A percentile compares a stretch with the other conserved stretches of the same genome.
Evolutionary conservation across 2,329 filamentous ascomycete species (phyloP).

Genomic region (Pleomassaria siparia): DNA sequence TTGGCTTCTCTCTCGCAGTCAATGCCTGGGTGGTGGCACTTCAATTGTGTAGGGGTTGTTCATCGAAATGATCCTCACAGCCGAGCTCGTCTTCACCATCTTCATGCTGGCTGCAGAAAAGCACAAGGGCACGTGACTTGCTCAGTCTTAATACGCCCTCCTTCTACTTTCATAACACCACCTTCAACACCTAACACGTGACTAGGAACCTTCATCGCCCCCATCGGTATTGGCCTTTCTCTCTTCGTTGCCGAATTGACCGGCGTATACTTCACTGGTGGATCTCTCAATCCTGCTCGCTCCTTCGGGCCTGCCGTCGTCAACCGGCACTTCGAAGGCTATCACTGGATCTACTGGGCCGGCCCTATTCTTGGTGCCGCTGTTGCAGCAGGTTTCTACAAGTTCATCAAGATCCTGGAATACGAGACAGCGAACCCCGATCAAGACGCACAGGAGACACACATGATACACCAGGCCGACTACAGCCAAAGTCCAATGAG

Average conservation of each 20-base stretch:
- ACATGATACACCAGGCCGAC: neutral
- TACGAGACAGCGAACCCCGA: conserved; percentile 55
- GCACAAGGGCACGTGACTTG: conserved; percentile 35
- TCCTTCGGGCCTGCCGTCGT: conserved; percentile 53
- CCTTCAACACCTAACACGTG: neutral
- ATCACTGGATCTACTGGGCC: conserved; percentile 57
- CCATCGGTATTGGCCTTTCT: conserved; percentile 47
- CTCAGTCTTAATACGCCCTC: neutral
- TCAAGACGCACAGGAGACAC: conserved; percentile 24
- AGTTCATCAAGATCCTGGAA: conserved; percentile 51
- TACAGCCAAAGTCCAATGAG: neutral
- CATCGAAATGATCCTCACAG: conserved; percentile 55
- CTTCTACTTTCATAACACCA: neutral
- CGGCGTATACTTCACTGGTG: conserved; percentile 51
- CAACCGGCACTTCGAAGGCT: conserved; percentile 43
- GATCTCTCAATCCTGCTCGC: conserved; percentile 52
- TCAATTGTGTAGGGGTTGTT: conserved; percentile 49
- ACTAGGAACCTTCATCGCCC: conserved; percentile 44
- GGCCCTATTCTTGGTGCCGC: conserved; percentile 50
- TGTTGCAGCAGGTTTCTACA: conserved; percentile 52
- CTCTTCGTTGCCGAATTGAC: conserved; percentile 51
- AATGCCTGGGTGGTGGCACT: conserved; percentile 44
- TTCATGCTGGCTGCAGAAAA: conserved; percentile 49
- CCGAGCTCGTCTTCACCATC: conserved; percentile 53
- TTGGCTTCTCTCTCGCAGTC: conserved; percentile 42